Evolutionary conservation across 2,329 filamentous ascomycete species (phyloP).

Genomic region (Colletotrichum caudatum): DNA sequence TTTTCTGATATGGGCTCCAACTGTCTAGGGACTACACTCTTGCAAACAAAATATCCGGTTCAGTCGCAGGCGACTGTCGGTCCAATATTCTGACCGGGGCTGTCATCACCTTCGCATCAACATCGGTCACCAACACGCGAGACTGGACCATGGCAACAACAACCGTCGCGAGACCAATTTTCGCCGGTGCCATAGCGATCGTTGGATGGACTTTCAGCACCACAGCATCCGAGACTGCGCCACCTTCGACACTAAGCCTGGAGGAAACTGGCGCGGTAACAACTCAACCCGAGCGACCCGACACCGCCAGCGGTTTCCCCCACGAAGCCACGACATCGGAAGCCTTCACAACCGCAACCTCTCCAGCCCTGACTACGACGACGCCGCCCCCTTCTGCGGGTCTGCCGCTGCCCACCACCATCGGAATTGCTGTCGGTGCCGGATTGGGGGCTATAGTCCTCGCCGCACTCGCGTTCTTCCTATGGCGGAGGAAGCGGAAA

Average conservation of each 20-base stretch:
- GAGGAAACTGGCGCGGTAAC: background rate
- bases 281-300: background rate
- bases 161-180: background rate
- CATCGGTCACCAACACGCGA: background rate
- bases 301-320: background rate
- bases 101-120: constrained; percentile 17
- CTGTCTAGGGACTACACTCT: constrained; percentile 17
- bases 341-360: background rate
- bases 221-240: background rate
- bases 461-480: background rate
- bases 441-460: background rate
- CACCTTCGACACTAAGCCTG: background rate
- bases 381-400: background rate
- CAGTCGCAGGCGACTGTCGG: constrained; percentile 13
- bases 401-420: background rate
- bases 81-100: constrained; percentile 11
- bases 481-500: constrained; percentile 3
- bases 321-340: background rate
- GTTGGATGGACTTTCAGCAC: background rate
- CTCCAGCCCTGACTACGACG: background rate
- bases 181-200: background rate
- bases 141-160: constrained; percentile 10
- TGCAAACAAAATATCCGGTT: background rate
- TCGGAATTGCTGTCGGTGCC: constrained; percentile 5
- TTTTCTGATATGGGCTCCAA: background rate